phyloP scores from a whole-genome alignment of 2,329 filamentous ascomycete species.

The Cordyceps farinosa region DNA sequence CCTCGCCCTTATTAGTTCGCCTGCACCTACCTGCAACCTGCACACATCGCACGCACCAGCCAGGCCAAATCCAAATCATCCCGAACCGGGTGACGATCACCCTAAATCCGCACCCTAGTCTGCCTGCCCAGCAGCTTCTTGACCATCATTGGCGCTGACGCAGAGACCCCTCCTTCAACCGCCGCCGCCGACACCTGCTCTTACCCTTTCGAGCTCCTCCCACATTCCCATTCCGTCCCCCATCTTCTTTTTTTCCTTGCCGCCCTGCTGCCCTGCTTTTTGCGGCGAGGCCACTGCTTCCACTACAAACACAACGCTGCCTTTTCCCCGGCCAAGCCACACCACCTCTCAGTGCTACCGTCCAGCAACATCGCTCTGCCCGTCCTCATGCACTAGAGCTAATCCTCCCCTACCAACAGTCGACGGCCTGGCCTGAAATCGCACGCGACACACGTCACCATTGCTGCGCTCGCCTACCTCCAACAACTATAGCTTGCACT shows the following conservation, averaged over 20 bases:
- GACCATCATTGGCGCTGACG: slow-evolving; percentile 9
- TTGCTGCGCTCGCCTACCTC: background rate
- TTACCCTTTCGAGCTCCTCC: background rate
- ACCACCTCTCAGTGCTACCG: background rate
- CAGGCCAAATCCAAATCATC: background rate
- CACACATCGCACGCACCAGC: background rate
- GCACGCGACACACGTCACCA: slow-evolving; percentile 14
- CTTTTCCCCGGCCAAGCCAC: background rate
- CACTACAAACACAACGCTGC: background rate
- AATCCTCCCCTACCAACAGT: slow-evolving; percentile 8
- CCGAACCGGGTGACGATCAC: background rate
- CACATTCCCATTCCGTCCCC: background rate
- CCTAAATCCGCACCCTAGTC: background rate
- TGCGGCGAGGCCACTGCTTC: background rate
- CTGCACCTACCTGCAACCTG: background rate
- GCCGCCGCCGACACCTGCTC: background rate
- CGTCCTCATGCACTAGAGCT: background rate
- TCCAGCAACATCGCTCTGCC: background rate
- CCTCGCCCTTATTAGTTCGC: background rate
- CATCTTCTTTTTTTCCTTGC: background rate
- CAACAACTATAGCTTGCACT: background rate
- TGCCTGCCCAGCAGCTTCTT: background rate
- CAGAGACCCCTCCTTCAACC: slow-evolving; percentile 15
- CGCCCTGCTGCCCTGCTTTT: too few species aligned
- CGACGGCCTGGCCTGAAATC: background rate